These are phyloP conservation scores for Pilasporangium apinafurcum DNA, from an alignment of 352 stramenopile species.

Conservation along the genomic window DNA sequence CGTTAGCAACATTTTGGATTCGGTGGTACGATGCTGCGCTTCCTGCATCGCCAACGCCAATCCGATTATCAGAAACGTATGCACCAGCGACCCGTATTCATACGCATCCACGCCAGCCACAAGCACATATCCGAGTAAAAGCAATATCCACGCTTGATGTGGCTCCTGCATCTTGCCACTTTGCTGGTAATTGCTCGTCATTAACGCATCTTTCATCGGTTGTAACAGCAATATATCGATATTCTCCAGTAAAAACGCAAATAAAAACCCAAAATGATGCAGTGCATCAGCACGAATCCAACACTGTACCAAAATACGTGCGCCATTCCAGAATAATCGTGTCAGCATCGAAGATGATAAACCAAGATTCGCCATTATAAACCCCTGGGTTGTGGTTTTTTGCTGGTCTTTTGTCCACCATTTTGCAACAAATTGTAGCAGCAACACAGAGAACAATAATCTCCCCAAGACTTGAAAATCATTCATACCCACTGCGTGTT, in stretches of 20 bases:
- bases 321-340: slow-evolving; percentile 21
- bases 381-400: slow-evolving; percentile 1
- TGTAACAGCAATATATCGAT: slow-evolving; percentile 35
- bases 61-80: slow-evolving; percentile 41
- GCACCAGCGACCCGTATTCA: slow-evolving; percentile 58
- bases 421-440: slow-evolving; percentile 8
- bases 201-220: slow-evolving; percentile 23
- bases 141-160: slow-evolving; percentile 19
- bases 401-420: background rate
- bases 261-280: slow-evolving; percentile 62
- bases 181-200: background rate
- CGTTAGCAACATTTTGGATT: slow-evolving; percentile 16
- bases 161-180: slow-evolving; percentile 6
- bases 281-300: slow-evolving; percentile 49
- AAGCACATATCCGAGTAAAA: slow-evolving; percentile 43
- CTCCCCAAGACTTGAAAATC: slow-evolving; percentile 25
- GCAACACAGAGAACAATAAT: slow-evolving; percentile 17
- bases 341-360: slow-evolving; percentile 9
- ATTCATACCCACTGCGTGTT: slow-evolving; percentile 14
- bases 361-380: background rate
- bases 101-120: slow-evolving; percentile 54
- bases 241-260: slow-evolving; percentile 64
- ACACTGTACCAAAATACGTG: slow-evolving; percentile 30
- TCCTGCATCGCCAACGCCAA: slow-evolving; percentile 29
- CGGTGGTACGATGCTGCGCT: slow-evolving; percentile 9